phyloP scores from a whole-genome alignment of 176 grass and related monocot species.

The Guadua angustifolia region DNA sequence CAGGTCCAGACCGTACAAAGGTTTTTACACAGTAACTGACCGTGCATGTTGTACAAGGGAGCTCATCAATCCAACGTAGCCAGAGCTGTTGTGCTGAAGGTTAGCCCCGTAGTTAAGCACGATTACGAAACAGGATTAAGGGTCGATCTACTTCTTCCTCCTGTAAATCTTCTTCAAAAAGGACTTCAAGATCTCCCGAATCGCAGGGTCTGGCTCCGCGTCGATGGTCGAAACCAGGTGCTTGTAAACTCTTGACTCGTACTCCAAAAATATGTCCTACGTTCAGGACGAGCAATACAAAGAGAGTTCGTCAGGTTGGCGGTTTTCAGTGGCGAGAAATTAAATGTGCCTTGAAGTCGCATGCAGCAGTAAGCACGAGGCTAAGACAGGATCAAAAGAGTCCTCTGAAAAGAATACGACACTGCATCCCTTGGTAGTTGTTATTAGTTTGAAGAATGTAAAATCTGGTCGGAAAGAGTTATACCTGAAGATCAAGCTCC shows the following conservation, averaged over 20 bases:
- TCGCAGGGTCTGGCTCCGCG: conserved; percentile 43
- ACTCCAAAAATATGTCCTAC: conserved; percentile 68
- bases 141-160: conserved; percentile 62
- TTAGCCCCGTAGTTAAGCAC: not conserved
- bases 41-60: conserved; percentile 13
- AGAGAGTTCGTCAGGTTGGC: not conserved
- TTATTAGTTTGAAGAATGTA: not conserved
- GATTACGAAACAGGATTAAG: not conserved
- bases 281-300: not conserved
- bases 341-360: not conserved
- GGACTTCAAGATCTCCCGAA: conserved; percentile 60
- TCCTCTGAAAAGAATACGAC: not conserved
- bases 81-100: not conserved
- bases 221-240: conserved; percentile 62
- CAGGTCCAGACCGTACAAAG: not conserved
- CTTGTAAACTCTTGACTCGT: conserved; percentile 65
- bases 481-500: conserved; percentile 72
- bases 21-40: not conserved
- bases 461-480: not conserved
- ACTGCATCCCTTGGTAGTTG: not conserved
- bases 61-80: not conserved
- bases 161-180: conserved; percentile 71
- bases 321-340: not conserved
- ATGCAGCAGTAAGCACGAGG: not conserved
- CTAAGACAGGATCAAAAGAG: not conserved